Evolutionary conservation across 257 asterid species (phyloP), one percentile per base, ranked within the genome.

Genomic region (Striga asiatica): DNA sequence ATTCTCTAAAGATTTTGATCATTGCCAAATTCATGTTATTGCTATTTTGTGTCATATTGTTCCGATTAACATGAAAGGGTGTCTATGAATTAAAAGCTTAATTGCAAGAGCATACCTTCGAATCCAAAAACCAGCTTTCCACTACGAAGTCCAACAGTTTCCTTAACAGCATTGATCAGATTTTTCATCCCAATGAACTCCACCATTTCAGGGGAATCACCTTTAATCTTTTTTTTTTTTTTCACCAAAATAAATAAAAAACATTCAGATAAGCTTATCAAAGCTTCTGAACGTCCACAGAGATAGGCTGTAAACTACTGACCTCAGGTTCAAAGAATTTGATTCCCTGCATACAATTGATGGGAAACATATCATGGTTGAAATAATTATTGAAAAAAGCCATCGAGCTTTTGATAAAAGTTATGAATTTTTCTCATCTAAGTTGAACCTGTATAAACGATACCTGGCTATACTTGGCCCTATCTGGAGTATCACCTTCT

Each of bases 241-340:
- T 38, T 39, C 71, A 71, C 64, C 60, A 70, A 68, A 65, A 65
- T 42, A 70, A 70, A 42, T 35, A 50, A 47, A 39, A 11, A n/a
- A 52, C 67, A 52, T 43, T 37, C 53, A 18, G 50, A 50, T 5
- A 37, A 59, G 56, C 23, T 27, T 39, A 60, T 10, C 19, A 53
- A 47, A 34, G n/a, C n/a, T n/a, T n/a, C n/a, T n/a, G n/a, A n/a
- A n/a, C n/a, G n/a, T n/a, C n/a, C n/a, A n/a, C 37, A 55, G 42
- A 68, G 49, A 65, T 46, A 22, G 65, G 70, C 62, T 70, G 60
- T 58, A 55, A 60, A 65, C 55, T 61, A 73, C 76, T 63, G 65
- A 87, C 96, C 98, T 91, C 98, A 6, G 98, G 96, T 70, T 91
- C 95, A 62, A 91, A 91, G 77, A 91, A 91, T 77, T 87, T 91